Base-by-base conservation (phyloP, 2,329 filamentous ascomycete genomes). In the Fusarium sororula region DNA sequence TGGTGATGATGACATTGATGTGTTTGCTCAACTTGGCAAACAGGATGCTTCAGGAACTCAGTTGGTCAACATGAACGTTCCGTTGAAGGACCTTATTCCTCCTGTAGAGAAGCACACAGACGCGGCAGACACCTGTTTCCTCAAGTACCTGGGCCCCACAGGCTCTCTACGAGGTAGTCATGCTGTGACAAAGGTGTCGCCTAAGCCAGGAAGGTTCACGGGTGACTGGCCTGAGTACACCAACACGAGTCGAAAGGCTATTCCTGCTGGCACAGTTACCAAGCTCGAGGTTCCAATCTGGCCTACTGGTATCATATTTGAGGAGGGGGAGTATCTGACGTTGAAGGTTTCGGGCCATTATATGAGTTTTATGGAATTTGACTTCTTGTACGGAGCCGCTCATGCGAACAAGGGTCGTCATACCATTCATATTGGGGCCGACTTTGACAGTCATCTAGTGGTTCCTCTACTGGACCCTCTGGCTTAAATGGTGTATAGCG, bases 291-390 rank as follows among this genome's bases (percentile, higher is more conserved):
- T 60, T 22, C 57, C 57, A 1, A 53, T 60, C 37, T 60, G 57
- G 57, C 57, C 57, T 13, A 53, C 57, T 13, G 44, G 57, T 1
- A 41, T 60, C 14, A 51, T 60, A 5, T 60, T n/a, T 41, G 57
- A 60, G 10, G 44, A 60, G 57, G 57, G 44, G 7, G 57, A 60
- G 26, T 60, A 60, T 20, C 6, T 53, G 22, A 60, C 57, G 4
- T 35, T 53, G 28, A 53, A 60, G 15, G 35, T 60, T 6, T 53
- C 57, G 12, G 57, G 57, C 1, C 57, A 60, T 18, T 60, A 60
- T 7, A 53, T 60, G 57, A 60, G 57, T 18, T 60, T 60, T 11
- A 60, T 60, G 57, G 57, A 60, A 18, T 60, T 60, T 42, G 57
- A 60, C 28, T 60, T 60, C 17, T 7, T 60, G 9, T 41, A 60